Percentiles rank a stretch among this genome's conserved stretches.
phyloP scores from a whole-genome alignment of 2,329 filamentous ascomycete species.

The Aspergillus latus region DNA sequence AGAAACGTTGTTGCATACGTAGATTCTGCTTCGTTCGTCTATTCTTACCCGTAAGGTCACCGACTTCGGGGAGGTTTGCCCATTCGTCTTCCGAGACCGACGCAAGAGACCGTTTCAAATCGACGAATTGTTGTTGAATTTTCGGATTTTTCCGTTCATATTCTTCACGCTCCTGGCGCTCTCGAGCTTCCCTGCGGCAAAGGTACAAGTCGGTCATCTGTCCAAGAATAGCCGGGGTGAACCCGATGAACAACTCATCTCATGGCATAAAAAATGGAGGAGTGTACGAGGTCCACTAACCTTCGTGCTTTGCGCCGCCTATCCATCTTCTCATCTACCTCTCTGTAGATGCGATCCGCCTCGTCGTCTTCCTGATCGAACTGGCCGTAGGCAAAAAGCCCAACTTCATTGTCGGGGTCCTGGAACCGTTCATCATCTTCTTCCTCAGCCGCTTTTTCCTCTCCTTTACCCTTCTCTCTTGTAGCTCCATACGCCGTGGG shows the following conservation, averaged over 20 bases:
- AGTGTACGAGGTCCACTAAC: constrained; percentile 58
- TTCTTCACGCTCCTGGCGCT: constrained; percentile 85
- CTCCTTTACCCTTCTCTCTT: constrained; percentile 63
- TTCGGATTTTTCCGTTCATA: constrained; percentile 98
- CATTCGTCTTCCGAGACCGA: constrained; percentile 93
- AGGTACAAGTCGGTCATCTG: constrained; percentile 73
- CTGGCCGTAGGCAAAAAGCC: constrained; percentile 89
- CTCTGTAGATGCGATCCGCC: constrained; percentile 91
- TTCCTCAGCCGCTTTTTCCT: constrained; percentile 68
- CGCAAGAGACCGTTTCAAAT: constrained; percentile 85
- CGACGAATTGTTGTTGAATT: constrained; percentile 96
- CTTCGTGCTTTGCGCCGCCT: constrained; percentile 80
- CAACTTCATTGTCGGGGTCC: constrained; percentile 95
- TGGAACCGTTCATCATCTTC: constrained; percentile 82
- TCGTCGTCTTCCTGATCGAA: constrained; percentile 99
- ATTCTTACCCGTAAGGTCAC: constrained; percentile 94
- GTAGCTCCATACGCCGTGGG: constrained; percentile 72
- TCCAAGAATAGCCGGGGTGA: constrained; percentile 58
- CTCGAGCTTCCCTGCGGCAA: constrained; percentile 81
- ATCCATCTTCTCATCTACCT: constrained; percentile 97
- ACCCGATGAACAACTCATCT: constrained; percentile 65
- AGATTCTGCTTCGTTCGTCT: constrained; percentile 79
- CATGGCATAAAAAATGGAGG: constrained; percentile 30
- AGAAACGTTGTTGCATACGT: constrained; percentile 70
- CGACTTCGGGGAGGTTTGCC: constrained; percentile 92